Percentiles rank a stretch among this genome's conserved stretches.
Conservation (phyloP, 2,329 filamentous ascomycete species). For the Colletotrichum chrysophilum region DNA sequence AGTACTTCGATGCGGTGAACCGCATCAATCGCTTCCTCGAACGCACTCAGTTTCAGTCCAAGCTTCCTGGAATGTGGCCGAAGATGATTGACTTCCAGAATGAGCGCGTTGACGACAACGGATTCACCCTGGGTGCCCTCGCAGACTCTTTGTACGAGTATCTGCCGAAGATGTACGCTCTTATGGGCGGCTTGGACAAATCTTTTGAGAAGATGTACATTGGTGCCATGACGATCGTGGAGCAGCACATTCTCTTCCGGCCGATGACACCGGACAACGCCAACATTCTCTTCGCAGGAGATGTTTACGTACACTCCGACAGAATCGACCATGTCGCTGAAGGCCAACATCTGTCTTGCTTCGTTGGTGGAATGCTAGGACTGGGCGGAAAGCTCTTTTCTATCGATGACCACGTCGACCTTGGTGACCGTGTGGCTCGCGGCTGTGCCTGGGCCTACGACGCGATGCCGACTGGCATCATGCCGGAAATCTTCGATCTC, state of each 20-base stretch:
- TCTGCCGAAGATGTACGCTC: slow-evolving; percentile 52
- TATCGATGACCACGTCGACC: slow-evolving; percentile 44
- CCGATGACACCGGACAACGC: slow-evolving; percentile 63
- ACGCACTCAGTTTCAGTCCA: slow-evolving; percentile 67
- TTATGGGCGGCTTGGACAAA: slow-evolving; percentile 60
- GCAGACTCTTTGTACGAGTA: slow-evolving; percentile 49
- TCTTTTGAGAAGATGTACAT: slow-evolving; percentile 64
- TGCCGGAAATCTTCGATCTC: slow-evolving; percentile 55
- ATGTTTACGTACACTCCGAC: slow-evolving; percentile 25
- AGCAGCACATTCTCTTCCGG: slow-evolving; percentile 64
- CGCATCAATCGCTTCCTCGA: slow-evolving; percentile 72
- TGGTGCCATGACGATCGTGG: slow-evolving; percentile 57
- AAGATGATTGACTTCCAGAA: slow-evolving; percentile 62
- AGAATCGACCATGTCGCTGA: slow-evolving; percentile 29
- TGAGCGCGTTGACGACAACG: slow-evolving; percentile 41
- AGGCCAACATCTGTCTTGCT: slow-evolving; percentile 54
- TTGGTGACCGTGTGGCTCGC: slow-evolving; percentile 49
- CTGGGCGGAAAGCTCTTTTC: slow-evolving; percentile 51
- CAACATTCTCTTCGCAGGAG: slow-evolving; percentile 59
- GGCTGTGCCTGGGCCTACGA: slow-evolving; percentile 59
- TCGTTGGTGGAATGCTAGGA: slow-evolving; percentile 55
- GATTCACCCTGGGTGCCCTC: slow-evolving; percentile 41
- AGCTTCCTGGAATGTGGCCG: slow-evolving; percentile 77
- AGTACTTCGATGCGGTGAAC: slow-evolving; percentile 76
- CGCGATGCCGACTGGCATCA: slow-evolving; percentile 52